A percentile compares a stretch with the other conserved stretches of the same genome.
phyloP scores from a whole-genome alignment of 2,329 filamentous ascomycete species.

The Alternaria tenuissima region DNA sequence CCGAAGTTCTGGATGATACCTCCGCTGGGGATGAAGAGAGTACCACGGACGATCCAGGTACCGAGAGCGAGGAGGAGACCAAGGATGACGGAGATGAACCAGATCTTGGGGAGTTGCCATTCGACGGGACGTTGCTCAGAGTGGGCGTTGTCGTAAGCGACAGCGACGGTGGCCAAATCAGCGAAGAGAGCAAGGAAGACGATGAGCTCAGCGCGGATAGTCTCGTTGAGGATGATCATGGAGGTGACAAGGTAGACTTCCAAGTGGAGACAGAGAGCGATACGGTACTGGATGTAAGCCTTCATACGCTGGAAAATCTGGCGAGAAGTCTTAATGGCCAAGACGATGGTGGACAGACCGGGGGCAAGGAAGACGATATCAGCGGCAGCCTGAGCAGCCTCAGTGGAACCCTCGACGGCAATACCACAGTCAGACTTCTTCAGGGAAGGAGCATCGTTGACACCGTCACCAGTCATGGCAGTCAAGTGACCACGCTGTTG shows the following conservation, averaged over 20 bases:
- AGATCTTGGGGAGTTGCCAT: conserved; percentile 84
- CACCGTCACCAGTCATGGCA: conserved; percentile 79
- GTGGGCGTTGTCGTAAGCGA: conserved; percentile 81
- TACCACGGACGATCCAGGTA: conserved; percentile 77
- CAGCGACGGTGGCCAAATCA: conserved; percentile 79
- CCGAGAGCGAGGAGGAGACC: conserved; percentile 72
- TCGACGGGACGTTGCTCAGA: conserved; percentile 78
- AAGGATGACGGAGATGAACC: conserved; percentile 76
- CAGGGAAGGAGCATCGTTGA: conserved; percentile 76
- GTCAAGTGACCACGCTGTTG: conserved; percentile 77
- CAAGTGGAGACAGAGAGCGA: conserved; percentile 75
- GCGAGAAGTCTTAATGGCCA: conserved; percentile 76
- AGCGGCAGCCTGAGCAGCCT: conserved; percentile 75
- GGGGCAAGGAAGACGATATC: conserved; percentile 80
- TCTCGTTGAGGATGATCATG: conserved; percentile 83
- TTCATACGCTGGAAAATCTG: conserved; percentile 83
- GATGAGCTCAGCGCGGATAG: conserved; percentile 74
- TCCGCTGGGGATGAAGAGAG: conserved; percentile 73
- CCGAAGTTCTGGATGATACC: conserved; percentile 79
- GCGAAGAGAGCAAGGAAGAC: conserved; percentile 83
- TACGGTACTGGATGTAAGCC: conserved; percentile 79
- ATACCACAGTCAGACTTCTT: conserved; percentile 81
- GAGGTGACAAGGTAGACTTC: conserved; percentile 80
- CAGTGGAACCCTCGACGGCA: conserved; percentile 74
- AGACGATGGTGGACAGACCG: conserved; percentile 74